Base-by-base conservation (phyloP, 2,329 filamentous ascomycete species). In the Cytospora chrysosperma region DNA sequence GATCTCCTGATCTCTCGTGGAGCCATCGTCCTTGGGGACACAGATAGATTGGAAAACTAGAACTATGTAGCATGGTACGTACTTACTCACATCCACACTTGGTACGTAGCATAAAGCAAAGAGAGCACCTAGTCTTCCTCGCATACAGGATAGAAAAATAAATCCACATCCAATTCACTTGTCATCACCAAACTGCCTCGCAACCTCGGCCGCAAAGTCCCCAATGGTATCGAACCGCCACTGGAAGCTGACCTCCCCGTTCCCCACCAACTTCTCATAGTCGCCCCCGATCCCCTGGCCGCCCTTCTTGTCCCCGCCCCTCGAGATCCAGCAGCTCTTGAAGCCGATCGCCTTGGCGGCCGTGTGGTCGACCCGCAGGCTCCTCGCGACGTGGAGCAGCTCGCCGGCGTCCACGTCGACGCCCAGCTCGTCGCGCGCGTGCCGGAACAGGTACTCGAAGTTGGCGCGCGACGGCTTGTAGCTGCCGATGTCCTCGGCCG, bases 381-480 rank as follows among this genome's bases (percentile, higher is more conserved):
- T 88, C 74, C 89, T 83, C 59, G 89, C 90, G 0, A 89, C 88
- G 71, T 91, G 88, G 67, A 91, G 70, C 52, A 92, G 77, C 65
- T 86, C 77, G 0, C 77, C 76, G 65, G 80, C 80, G 32, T 81
- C 78, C 66, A 68, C 68, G 5, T 73, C 70, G 0, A 90, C 72
- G 0, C 82, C 86, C 58, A 89, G 82, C 7, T 85, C 81, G 3
- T 73, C 69, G 69, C 82, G 66, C 21, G 84, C 81, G 37, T 81
- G 77, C 17, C 74, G 72, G 17, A 91, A 76, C 74, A 92, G 76
- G 70, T 89, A 88, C 62, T 83, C 78, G 68, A 93, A 93, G 69
- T 91, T 92, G 30, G 72, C 72, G 43, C 75, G 72, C 65, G 83
- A 76, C 0, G 90, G 90, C 77, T 93, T 93, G 73, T 92, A 93